phyloP scores from a whole-genome alignment of 768 basidiomycete genomes.

The Kwoniella newhampshirensis region DNA sequence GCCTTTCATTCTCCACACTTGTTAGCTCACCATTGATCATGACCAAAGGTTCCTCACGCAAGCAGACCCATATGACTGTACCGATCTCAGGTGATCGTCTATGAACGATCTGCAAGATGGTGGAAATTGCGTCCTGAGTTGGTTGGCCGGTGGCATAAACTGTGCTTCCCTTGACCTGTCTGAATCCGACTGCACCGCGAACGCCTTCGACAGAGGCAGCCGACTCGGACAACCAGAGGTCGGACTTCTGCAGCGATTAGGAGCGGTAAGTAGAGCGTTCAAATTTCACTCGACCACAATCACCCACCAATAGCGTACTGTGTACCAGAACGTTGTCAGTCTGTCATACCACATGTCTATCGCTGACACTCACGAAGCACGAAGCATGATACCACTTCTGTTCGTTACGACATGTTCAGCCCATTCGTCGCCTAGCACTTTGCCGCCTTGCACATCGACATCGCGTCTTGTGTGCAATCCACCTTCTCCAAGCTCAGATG shows the following conservation, averaged over 20 bases:
- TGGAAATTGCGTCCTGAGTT: conserved; percentile 77
- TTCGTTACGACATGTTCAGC: conserved; percentile 92
- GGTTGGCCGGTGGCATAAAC: conserved; percentile 95
- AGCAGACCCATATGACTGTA: conserved; percentile 80
- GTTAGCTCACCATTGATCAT: conserved; percentile 76
- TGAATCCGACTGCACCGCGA: conserved; percentile 93
- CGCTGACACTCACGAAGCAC: conserved; percentile 66
- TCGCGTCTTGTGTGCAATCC: conserved; percentile 58
- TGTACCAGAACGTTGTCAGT: not conserved
- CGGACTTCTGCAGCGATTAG: conserved; percentile 73
- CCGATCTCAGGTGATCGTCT: conserved; percentile 62
- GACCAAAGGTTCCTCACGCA: conserved; percentile 65
- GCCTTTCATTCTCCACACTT: not conserved
- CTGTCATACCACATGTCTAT: not conserved
- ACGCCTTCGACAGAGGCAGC: conserved; percentile 58
- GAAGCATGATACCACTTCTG: conserved; percentile 87
- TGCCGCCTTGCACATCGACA: conserved; percentile 71
- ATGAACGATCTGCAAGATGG: conserved; percentile 68
- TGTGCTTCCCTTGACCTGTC: conserved; percentile 72
- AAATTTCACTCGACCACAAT: too few relatives aligned
- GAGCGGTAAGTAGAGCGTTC: too few relatives aligned
- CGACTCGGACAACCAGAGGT: conserved; percentile 69
- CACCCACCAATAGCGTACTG: not conserved
- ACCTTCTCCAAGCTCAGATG: conserved; percentile 34
- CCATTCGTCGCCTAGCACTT: conserved; percentile 90